phyloP scores from a whole-genome alignment of 2,329 filamentous ascomycete genomes.

The Trichoderma guizhouense region DNA sequence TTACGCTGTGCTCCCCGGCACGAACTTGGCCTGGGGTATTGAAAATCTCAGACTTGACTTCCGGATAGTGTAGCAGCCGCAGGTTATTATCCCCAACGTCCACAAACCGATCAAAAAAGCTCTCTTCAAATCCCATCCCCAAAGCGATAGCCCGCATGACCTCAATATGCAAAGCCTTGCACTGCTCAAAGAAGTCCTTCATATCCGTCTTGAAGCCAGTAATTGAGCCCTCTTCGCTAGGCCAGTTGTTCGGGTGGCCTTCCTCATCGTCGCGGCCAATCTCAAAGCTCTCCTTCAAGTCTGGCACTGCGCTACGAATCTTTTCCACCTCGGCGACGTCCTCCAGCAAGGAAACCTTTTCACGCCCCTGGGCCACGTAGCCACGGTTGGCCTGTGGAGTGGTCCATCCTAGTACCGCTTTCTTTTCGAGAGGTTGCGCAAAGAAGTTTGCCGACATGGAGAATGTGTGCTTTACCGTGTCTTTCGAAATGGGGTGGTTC shows the following conservation, averaged over 20 bases:
- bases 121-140: slow-evolving; percentile 68
- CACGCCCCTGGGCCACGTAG: slow-evolving; percentile 66
- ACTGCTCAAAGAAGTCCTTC: slow-evolving; percentile 70
- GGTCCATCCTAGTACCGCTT: slow-evolving; percentile 67
- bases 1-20: slow-evolving; percentile 69
- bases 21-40: slow-evolving; percentile 67
- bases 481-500: slow-evolving; percentile 67
- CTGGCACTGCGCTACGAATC: slow-evolving; percentile 56
- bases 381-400: slow-evolving; percentile 70
- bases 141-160: slow-evolving; percentile 83
- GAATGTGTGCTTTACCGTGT: slow-evolving; percentile 61
- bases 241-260: slow-evolving; percentile 76
- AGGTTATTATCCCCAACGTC: slow-evolving; percentile 68
- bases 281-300: slow-evolving; percentile 64
- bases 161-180: slow-evolving; percentile 69
- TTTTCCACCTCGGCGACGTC: slow-evolving; percentile 56
- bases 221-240: slow-evolving; percentile 36
- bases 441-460: slow-evolving; percentile 69
- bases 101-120: slow-evolving; percentile 74
- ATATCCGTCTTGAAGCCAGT: slow-evolving; percentile 67
- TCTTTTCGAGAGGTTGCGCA: slow-evolving; percentile 56
- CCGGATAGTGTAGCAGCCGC: slow-evolving; percentile 73
- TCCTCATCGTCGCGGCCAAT: slow-evolving; percentile 59
- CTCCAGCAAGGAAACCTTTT: slow-evolving; percentile 62
- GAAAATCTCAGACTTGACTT: slow-evolving; percentile 64